Base-by-base conservation (phyloP, 371 early-diverging fungal genomes). In the Parasitella parasitica region DNA sequence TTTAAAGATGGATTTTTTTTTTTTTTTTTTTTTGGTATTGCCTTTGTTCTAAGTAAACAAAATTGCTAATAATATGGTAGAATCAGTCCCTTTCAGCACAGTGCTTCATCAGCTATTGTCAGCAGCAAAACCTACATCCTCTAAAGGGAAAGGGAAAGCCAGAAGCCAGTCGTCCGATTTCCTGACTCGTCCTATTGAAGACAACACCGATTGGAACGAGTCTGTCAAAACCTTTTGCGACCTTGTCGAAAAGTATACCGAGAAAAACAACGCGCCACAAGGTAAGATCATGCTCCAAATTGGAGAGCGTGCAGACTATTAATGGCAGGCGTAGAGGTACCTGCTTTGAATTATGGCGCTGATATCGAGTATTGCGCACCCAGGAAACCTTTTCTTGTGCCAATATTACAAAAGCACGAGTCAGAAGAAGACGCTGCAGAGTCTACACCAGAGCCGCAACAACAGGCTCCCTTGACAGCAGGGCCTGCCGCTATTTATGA, bases 401-500 rank as follows among this genome's bases (percentile, higher is more conserved):
- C 48, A 2, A 9, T 28, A 38, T 26, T 15, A 48, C 12, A 36
- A 15, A 12, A 26, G 6, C 34, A 30, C 1, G 20, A 38, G 4
- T 11, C 32, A 28, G n/a, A 28, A 36, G 0, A 13, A 35, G 2
- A 6, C 22, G 6, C 6, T 4, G 16, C 2, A 36, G 38, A 28
- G 2, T 5, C 49, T 3, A 38, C 20, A 3, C 6, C 37, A 20
- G 34, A 27, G 24, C 11, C 46, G 12, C 43, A 6, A 3, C 32
- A 32, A 32, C 32, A 32, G 11, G 3, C 32, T 32, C 24, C 22
- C 3, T 24, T 28, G 35, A 32, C 2, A 28, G n/a, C n/a, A n/a
- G n/a, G n/a, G n/a, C n/a, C 16, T 20, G 39, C 37, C 15, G 59
- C 57, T 26, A 59, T 74, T 6, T 84, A 71, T 59, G 81, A 80